Conservation (phyloP, 345 rosid genomes). For the Sisymbrium irio region DNA sequence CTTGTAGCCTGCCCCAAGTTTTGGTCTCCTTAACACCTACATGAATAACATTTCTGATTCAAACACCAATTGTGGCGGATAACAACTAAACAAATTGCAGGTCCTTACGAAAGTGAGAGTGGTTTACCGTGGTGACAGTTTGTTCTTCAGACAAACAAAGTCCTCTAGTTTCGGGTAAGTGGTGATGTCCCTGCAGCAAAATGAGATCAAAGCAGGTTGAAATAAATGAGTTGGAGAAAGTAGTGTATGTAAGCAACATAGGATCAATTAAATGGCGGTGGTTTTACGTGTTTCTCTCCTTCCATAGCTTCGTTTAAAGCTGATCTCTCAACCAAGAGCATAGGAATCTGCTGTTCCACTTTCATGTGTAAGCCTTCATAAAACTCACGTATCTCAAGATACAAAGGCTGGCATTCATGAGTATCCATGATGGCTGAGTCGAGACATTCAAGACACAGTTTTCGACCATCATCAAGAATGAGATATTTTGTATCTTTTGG, state of each 20-base stretch:
- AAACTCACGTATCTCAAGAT: conserved; percentile 72
- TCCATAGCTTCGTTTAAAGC: conserved; percentile 80
- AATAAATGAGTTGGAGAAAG: neutral
- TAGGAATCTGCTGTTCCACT: conserved; percentile 70
- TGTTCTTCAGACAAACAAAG: conserved; percentile 97
- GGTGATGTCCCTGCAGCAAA: conserved; percentile 76
- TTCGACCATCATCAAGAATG: conserved; percentile 75
- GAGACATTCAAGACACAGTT: conserved; percentile 80
- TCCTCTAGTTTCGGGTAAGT: conserved; percentile 96
- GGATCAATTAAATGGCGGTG: neutral
- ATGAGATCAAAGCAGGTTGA: neutral
- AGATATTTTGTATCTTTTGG: conserved; percentile 52
- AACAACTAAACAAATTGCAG: neutral
- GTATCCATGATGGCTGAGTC: conserved; percentile 84
- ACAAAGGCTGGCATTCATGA: conserved; percentile 76
- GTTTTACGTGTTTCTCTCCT: conserved; percentile 53
- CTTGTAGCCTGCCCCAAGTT: conserved; percentile 61
- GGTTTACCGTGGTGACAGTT: conserved; percentile 73
- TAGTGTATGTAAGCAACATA: neutral
- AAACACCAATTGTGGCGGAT: neutral
- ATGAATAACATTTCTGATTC: neutral
- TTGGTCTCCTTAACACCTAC: conserved; percentile 62
- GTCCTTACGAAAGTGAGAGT: conserved; percentile 5
- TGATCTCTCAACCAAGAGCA: conserved; percentile 81
- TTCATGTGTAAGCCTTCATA: conserved; percentile 88